Percentiles rank a stretch among this genome's conserved stretches.
These are phyloP conservation scores for Plasmodium inui DNA, from an alignment of 169 alveolate species.

Conservation along the genomic window DNA sequence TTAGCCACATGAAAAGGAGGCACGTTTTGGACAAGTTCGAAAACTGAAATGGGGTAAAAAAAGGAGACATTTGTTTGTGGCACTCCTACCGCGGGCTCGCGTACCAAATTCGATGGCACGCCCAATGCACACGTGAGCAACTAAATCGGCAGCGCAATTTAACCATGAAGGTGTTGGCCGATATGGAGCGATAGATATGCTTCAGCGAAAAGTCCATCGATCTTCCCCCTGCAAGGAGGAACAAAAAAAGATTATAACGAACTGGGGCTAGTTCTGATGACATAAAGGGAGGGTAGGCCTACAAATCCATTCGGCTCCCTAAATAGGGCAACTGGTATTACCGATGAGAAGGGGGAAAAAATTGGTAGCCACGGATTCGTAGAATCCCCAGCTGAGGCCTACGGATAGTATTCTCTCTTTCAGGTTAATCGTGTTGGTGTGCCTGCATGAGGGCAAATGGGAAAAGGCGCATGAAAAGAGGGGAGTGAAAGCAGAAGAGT, in stretches of 20 bases:
- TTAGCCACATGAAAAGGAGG: slow-evolving; percentile 44
- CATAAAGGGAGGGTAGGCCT: background rate
- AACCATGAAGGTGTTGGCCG: slow-evolving; percentile 69
- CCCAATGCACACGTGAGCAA: background rate
- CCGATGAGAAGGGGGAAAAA: slow-evolving; percentile 65
- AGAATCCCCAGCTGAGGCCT: slow-evolving; percentile 73
- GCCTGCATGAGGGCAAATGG: background rate
- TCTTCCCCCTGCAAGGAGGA: slow-evolving; percentile 13
- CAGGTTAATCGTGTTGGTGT: slow-evolving; percentile 26
- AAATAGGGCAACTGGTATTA: background rate
- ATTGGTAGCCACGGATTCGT: slow-evolving; percentile 61
- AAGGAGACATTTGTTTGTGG: background rate
- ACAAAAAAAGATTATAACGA: background rate
- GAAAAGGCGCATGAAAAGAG: background rate
- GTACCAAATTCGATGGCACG: background rate
- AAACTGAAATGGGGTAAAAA: slow-evolving; percentile 2
- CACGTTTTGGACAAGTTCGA: slow-evolving; percentile 52
- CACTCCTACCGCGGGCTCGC: background rate
- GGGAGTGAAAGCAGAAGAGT: background rate
- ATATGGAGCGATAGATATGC: slow-evolving; percentile 60
- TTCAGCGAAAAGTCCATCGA: slow-evolving; percentile 67
- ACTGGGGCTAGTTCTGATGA: background rate
- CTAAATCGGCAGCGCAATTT: background rate
- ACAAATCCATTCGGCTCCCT: background rate
- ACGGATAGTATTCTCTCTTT: slow-evolving; percentile 64